Conservation (phyloP, 2,329 filamentous ascomycete genomes). For the Whalleya microplaca region DNA sequence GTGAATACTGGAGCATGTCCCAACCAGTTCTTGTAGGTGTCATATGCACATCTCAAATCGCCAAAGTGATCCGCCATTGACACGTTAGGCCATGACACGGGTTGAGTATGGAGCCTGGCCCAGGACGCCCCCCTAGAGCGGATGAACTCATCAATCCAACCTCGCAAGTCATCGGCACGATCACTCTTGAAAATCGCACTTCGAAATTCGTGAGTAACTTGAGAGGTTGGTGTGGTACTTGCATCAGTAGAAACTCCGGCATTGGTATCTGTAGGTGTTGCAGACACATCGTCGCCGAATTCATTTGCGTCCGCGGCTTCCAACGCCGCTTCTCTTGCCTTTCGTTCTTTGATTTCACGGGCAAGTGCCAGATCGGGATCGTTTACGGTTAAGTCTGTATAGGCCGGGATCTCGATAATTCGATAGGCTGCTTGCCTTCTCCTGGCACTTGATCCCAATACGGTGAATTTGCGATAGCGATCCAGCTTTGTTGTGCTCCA, state of each 20-base stretch:
- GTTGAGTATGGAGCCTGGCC: conserved; percentile 40
- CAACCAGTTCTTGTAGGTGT: conserved; percentile 44
- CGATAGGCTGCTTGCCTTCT: conserved; percentile 35
- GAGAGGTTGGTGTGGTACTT: neutral
- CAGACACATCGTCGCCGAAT: conserved; percentile 2
- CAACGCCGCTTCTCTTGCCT: conserved; percentile 6
- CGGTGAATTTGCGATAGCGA: conserved; percentile 56
- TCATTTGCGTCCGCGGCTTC: conserved; percentile 9
- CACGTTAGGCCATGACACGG: conserved; percentile 48
- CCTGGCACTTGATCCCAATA: conserved; percentile 52
- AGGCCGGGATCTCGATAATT: conserved; percentile 42
- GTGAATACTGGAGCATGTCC: conserved; percentile 18
- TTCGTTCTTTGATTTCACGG: conserved; percentile 11
- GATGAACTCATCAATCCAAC: conserved; percentile 19
- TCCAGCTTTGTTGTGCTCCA: conserved; percentile 58
- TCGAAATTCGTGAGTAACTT: conserved; percentile 7
- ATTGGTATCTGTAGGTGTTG: conserved; percentile 34
- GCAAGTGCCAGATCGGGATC: conserved; percentile 42
- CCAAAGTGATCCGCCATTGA: conserved; percentile 43
- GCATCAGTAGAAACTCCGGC: neutral
- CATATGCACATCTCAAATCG: conserved; percentile 31
- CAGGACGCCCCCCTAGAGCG: conserved; percentile 13
- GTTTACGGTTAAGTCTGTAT: conserved; percentile 38
- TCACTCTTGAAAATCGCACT: conserved; percentile 21
- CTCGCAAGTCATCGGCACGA: conserved; percentile 22